Evolutionary conservation across 768 basidiomycete species (phyloP).

Genomic region (Leccinum truebloodii): DNA sequence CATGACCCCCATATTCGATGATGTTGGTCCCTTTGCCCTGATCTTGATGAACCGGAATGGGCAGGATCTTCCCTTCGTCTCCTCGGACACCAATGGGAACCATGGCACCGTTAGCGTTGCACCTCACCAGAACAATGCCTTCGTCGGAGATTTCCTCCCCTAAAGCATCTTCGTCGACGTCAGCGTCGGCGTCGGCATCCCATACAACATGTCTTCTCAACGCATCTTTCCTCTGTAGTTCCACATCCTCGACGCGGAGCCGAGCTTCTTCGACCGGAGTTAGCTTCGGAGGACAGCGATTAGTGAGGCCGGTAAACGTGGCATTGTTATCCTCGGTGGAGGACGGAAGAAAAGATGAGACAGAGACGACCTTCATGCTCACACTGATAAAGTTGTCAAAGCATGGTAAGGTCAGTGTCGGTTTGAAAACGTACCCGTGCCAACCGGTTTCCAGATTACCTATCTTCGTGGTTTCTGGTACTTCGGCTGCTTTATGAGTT

Average conservation of each 20-base stretch:
- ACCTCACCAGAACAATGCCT: constrained; percentile 29
- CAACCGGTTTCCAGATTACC: constrained; percentile 71
- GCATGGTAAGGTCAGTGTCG: background rate
- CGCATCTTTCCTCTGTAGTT: constrained; percentile 65
- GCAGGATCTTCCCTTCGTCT: constrained; percentile 54
- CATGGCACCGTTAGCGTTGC: constrained; percentile 16
- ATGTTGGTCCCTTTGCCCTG: constrained; percentile 6
- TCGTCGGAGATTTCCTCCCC: constrained; percentile 47
- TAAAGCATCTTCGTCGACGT: constrained; percentile 55
- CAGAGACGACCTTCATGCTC: constrained; percentile 68
- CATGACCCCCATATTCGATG: constrained; percentile 48
- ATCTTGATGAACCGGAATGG: constrained; percentile 34
- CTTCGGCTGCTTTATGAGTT: constrained; percentile 70
- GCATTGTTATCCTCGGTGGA: constrained; percentile 58
- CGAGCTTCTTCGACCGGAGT: constrained; percentile 62
- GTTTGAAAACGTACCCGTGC: constrained; percentile 54
- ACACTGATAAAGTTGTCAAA: constrained; percentile 45
- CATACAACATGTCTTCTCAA: constrained; percentile 62
- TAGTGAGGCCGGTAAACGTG: constrained; percentile 50
- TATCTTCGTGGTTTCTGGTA: constrained; percentile 70
- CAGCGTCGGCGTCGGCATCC: constrained; percentile 52
- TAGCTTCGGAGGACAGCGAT: constrained; percentile 37
- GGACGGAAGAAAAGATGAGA: constrained; percentile 72
- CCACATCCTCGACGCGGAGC: constrained; percentile 52
- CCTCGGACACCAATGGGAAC: constrained; percentile 60